These are phyloP conservation scores for Lachancea dasiensis DNA, from an alignment of 805 yeast genomes.

Conservation along the genomic window DNA sequence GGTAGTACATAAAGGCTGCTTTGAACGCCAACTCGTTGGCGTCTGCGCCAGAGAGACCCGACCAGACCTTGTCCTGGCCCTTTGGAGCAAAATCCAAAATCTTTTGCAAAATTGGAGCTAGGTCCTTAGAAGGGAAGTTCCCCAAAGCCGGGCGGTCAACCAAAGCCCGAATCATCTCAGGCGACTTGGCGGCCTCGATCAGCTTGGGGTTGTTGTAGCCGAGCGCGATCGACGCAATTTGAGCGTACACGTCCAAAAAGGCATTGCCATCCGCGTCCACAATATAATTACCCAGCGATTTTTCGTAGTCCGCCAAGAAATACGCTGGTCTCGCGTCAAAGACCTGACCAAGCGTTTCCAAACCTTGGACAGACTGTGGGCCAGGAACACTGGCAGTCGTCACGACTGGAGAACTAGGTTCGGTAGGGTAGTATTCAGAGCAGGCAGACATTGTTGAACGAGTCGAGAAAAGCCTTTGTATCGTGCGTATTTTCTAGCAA, in stretches of 20 bases:
- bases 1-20: conserved; percentile 64
- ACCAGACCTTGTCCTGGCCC: conserved; percentile 55
- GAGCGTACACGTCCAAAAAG: conserved; percentile 62
- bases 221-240: conserved; percentile 62
- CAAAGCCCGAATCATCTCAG: conserved; percentile 56
- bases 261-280: conserved; percentile 61
- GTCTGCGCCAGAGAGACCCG: conserved; percentile 61
- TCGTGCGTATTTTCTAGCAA: too few species aligned
- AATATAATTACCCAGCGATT: conserved; percentile 59
- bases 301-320: conserved; percentile 58
- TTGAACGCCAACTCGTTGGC: conserved; percentile 68
- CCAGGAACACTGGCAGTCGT: conserved; percentile 67
- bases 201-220: conserved; percentile 68
- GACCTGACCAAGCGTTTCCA: conserved; percentile 48
- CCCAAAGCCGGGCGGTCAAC: conserved; percentile 67
- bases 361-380: conserved; percentile 51
- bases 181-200: conserved; percentile 50
- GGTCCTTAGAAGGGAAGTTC: conserved; percentile 55
- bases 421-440: conserved; percentile 64
- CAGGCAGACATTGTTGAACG: conserved; percentile 43
- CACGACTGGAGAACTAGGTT: conserved; percentile 67
- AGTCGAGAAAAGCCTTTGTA: too few species aligned
- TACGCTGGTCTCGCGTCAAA: conserved; percentile 60
- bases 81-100: conserved; percentile 60
- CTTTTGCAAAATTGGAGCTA: conserved; percentile 41